Percentiles rank a stretch among this genome's conserved stretches.
Conservation (phyloP, 768 basidiomycete species). For the Auricularia sp. region DNA sequence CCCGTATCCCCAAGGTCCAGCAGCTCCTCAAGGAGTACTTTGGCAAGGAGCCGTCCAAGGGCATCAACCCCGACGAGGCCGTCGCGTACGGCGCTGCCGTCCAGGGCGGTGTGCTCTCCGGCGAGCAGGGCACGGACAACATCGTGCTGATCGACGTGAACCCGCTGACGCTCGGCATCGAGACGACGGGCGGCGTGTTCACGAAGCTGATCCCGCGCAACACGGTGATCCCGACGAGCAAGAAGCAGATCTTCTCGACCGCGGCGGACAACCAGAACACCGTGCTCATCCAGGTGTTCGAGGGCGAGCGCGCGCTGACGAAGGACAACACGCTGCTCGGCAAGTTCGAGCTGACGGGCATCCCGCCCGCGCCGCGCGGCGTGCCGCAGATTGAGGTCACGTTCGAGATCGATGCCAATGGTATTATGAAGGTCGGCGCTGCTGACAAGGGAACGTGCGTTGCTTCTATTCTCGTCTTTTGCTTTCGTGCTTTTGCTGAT, state of each 20-base stretch:
- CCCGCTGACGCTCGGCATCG: conserved; percentile 96
- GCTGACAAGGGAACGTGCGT: conserved; percentile 89
- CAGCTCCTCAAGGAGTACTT: conserved; percentile 98
- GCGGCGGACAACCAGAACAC: conserved; percentile 31
- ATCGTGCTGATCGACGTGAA: conserved; percentile 93
- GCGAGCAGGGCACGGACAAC: conserved; percentile 82
- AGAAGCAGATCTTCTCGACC: conserved; percentile 54
- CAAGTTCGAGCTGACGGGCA: conserved; percentile 87
- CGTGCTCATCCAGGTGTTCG: conserved; percentile 93
- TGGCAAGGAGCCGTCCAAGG: conserved; percentile 94
- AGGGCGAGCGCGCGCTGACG: conserved; percentile 93
- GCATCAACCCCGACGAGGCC: conserved; percentile 98
- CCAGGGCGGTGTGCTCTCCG: conserved; percentile 95
- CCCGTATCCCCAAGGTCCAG: conserved; percentile 98
- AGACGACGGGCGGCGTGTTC: conserved; percentile 97
- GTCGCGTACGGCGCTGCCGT: conserved; percentile 98
- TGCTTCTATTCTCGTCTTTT: not conserved
- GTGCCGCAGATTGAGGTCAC: conserved; percentile 96
- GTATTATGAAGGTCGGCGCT: conserved; percentile 90
- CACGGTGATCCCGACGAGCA: conserved; percentile 96
- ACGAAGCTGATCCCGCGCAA: conserved; percentile 96
- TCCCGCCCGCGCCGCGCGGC: conserved; percentile 92
- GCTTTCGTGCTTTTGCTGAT: not conserved
- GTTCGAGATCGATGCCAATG: conserved; percentile 91
- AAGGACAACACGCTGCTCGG: conserved; percentile 99